Percentiles rank a stretch among this genome's conserved stretches.
These are phyloP conservation scores for Rostrohypoxylon terebratum DNA, from an alignment of 495 filamentous ascomycete genomes.

Conservation along the genomic window DNA sequence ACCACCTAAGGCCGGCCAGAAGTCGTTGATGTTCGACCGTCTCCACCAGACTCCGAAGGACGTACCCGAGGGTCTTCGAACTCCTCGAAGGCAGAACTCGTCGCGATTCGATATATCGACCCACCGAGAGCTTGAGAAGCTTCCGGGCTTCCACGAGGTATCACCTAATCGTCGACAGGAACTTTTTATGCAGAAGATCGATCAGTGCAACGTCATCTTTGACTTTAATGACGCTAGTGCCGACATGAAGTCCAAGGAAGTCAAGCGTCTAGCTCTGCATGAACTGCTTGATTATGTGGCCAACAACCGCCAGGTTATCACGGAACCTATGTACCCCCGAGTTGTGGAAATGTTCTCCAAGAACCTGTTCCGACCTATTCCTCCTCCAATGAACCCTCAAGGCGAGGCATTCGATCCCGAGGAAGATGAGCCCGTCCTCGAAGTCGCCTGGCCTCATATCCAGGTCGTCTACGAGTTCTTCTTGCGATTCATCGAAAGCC, in stretches of 20 bases:
- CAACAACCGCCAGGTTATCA: conserved; percentile 98
- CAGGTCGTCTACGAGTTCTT: conserved; percentile 99
- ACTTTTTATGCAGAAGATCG: conserved; percentile 99
- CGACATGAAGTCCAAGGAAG: conserved; percentile 99
- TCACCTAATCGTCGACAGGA: conserved; percentile 95
- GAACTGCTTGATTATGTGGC: conserved; percentile 98
- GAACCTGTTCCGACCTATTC: conserved; percentile 97
- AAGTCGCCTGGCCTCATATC: conserved; percentile 99
- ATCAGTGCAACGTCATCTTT: conserved; percentile 99
- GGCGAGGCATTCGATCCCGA: conserved; percentile 99
- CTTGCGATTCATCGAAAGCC: conserved; percentile 97
- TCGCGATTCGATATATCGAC: conserved; percentile 98
- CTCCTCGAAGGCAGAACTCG: conserved; percentile 95
- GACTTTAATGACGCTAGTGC: conserved; percentile 99
- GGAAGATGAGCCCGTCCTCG: conserved; percentile 97
- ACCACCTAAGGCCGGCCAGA: conserved; percentile 86
- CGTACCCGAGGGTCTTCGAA: conserved; percentile 92
- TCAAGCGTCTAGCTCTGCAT: conserved; percentile 96
- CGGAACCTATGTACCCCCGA: conserved; percentile 97
- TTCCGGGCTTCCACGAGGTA: conserved; percentile 99
- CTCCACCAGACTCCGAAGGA: conserved; percentile 95
- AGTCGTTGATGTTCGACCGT: conserved; percentile 89
- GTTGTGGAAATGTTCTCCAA: conserved; percentile 99
- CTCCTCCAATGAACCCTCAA: conserved; percentile 95
- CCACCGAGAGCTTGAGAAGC: conserved; percentile 94